A percentile compares a stretch with the other conserved stretches of the same genome.
phyloP scores from a whole-genome alignment of 768 basidiomycete species.

The Gymnopilus junonius region DNA sequence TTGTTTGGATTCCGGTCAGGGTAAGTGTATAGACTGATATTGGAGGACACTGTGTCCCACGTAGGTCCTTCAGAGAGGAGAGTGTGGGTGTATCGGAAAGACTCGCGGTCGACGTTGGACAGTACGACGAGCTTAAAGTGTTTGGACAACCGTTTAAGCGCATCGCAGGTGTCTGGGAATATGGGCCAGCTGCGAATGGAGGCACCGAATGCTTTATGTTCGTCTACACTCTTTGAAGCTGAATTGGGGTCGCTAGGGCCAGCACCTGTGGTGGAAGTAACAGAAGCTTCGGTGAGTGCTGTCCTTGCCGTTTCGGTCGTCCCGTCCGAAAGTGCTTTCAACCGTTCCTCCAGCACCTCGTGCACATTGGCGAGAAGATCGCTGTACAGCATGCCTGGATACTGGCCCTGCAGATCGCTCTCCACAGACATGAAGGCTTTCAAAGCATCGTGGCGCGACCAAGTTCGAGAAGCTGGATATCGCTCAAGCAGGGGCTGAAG shows the following conservation, averaged over 20 bases:
- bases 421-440: slow-evolving; percentile 57
- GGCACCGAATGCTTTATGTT: slow-evolving; percentile 56
- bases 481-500: slow-evolving; percentile 56
- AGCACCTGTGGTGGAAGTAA: slow-evolving; percentile 8
- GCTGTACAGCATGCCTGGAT: slow-evolving; percentile 63
- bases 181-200: slow-evolving; percentile 66
- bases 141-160: slow-evolving; percentile 60
- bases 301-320: background rate
- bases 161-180: slow-evolving; percentile 68
- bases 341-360: slow-evolving; percentile 39
- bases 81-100: slow-evolving; percentile 63
- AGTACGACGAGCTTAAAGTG: slow-evolving; percentile 74
- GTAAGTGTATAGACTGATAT: slow-evolving; percentile 32
- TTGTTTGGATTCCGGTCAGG: slow-evolving; percentile 36
- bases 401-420: slow-evolving; percentile 56
- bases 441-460: slow-evolving; percentile 58
- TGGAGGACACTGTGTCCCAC: slow-evolving; percentile 20
- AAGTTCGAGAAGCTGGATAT: slow-evolving; percentile 41
- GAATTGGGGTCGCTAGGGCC: slow-evolving; percentile 13
- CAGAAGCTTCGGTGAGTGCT: slow-evolving; percentile 2
- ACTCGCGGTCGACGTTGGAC: slow-evolving; percentile 73
- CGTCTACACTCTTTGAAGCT: slow-evolving; percentile 14
- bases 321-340: slow-evolving; percentile 34
- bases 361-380: slow-evolving; percentile 60
- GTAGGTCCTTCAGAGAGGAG: slow-evolving; percentile 50